Evolutionary conservation across 2,329 filamentous ascomycete genomes (phyloP).

Genomic region (Colletotrichum shisoi): DNA sequence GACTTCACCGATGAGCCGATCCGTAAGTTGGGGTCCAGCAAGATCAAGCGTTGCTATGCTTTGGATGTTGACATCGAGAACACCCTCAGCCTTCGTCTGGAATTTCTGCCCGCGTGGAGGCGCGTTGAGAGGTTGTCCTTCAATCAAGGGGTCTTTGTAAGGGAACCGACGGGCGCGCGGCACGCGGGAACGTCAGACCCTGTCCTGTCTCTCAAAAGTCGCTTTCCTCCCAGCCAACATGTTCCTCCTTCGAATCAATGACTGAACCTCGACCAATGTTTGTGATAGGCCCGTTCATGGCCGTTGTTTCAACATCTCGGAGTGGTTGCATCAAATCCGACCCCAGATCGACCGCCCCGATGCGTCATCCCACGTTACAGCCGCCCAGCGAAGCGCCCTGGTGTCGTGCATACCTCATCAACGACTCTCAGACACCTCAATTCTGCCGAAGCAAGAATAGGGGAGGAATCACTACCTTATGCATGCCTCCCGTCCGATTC

Average conservation of each 20-base stretch:
- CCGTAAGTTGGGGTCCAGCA: too few species aligned
- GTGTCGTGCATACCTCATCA: slow-evolving; percentile 14
- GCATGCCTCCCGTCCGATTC: slow-evolving; percentile 18
- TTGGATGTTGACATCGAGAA: slow-evolving; percentile 10
- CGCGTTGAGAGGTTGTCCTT: slow-evolving; percentile 6
- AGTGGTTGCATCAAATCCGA: slow-evolving; percentile 12
- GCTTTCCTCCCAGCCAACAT: neutral
- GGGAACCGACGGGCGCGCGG: slow-evolving; percentile 6
- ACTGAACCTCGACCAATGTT: neutral
- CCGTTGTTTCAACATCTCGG: slow-evolving; percentile 17
- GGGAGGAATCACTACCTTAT: neutral
- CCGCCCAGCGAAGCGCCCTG: slow-evolving; percentile 23
- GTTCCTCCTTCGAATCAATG: neutral
- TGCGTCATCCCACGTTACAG: slow-evolving; percentile 34
- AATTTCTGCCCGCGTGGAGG: slow-evolving; percentile 19
- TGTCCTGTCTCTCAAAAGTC: slow-evolving; percentile 5
- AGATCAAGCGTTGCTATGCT: neutral
- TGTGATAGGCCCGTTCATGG: slow-evolving; percentile 14
- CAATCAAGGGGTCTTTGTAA: slow-evolving; percentile 15
- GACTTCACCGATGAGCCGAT: too few species aligned
- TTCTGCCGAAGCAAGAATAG: neutral
- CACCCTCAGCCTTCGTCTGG: slow-evolving; percentile 26
- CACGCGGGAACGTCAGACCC: neutral
- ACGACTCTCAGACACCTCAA: slow-evolving; percentile 1
- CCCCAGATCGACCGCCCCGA: slow-evolving; percentile 24